Conservation (phyloP, 495 filamentous ascomycete species). For the Aspergillus sparsus region DNA sequence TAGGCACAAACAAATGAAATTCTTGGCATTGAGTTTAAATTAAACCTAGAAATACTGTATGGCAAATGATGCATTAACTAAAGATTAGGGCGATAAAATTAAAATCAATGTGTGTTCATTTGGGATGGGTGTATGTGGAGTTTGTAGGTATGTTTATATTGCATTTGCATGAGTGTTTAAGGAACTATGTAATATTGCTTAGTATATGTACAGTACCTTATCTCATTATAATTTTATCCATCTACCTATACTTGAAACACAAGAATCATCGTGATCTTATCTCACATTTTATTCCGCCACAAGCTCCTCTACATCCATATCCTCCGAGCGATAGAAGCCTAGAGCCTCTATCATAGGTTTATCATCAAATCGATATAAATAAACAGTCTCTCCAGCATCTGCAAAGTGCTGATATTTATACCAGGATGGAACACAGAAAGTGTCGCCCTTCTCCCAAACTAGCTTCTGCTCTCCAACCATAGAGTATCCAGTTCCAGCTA, state of each 20-base stretch:
- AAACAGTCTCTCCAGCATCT: constrained; percentile 33
- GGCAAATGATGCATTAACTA: too few species aligned
- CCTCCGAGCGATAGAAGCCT: constrained; percentile 45
- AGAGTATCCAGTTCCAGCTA: constrained; percentile 38
- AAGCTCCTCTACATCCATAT: constrained; percentile 35
- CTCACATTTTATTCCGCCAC: constrained; percentile 15
- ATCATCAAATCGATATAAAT: constrained; percentile 51
- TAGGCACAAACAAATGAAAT: too few species aligned
- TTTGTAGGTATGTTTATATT: neutral
- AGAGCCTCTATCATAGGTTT: constrained; percentile 46
- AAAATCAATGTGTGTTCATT: too few species aligned
- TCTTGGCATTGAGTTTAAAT: too few species aligned
- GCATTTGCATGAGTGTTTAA: neutral
- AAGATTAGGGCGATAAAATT: too few species aligned
- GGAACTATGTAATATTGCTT: neutral
- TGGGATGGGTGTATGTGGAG: too few species aligned
- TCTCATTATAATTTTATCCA: neutral
- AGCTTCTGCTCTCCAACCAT: constrained; percentile 33
- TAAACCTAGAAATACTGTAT: too few species aligned
- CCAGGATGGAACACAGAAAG: constrained; percentile 49
- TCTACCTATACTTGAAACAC: neutral
- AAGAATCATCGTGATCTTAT: neutral
- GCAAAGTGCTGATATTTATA: constrained; percentile 46
- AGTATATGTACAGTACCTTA: neutral
- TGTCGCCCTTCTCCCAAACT: constrained; percentile 43